These are phyloP conservation scores for Fusarium marasasianum DNA, from an alignment of 2,329 filamentous ascomycete genomes.

Conservation along the genomic window DNA sequence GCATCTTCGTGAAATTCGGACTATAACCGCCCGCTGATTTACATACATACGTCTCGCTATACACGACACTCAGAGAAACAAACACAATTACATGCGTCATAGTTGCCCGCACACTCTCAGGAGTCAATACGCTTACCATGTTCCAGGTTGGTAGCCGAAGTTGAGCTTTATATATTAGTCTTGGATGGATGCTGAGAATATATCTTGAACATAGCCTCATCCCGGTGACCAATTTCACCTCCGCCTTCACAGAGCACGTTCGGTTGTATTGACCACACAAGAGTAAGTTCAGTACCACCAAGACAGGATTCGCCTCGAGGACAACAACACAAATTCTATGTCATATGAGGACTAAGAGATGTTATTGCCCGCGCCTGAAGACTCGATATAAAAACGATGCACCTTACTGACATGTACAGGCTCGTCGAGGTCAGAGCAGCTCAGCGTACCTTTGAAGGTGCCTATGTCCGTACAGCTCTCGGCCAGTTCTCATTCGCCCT, in stretches of 20 bases:
- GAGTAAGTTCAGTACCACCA: conserved; percentile 65
- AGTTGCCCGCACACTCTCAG: background rate
- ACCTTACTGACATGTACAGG: conserved; percentile 47
- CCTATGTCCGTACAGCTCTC: conserved; percentile 93
- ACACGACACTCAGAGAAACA: background rate
- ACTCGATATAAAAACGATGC: background rate
- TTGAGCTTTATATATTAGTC: background rate
- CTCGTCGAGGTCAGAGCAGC: conserved; percentile 94
- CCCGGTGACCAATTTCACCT: conserved; percentile 80
- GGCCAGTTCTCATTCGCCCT: conserved; percentile 96
- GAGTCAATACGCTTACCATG: conserved; percentile 23
- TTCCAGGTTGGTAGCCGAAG: conserved; percentile 38
- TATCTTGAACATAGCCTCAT: conserved; percentile 58
- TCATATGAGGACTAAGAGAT: background rate
- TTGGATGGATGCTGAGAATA: conserved; percentile 15
- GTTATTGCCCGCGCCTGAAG: background rate
- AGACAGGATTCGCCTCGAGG: background rate
- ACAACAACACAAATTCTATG: background rate
- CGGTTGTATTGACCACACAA: conserved; percentile 80
- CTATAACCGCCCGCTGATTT: background rate
- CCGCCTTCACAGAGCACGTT: conserved; percentile 83
- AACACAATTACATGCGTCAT: background rate
- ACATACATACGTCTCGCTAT: background rate
- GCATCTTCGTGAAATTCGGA: background rate
- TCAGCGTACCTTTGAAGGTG: conserved; percentile 96